phyloP scores from a whole-genome alignment of 192 early-diverging fungal genomes.

The Cladochytrium replicatum region DNA sequence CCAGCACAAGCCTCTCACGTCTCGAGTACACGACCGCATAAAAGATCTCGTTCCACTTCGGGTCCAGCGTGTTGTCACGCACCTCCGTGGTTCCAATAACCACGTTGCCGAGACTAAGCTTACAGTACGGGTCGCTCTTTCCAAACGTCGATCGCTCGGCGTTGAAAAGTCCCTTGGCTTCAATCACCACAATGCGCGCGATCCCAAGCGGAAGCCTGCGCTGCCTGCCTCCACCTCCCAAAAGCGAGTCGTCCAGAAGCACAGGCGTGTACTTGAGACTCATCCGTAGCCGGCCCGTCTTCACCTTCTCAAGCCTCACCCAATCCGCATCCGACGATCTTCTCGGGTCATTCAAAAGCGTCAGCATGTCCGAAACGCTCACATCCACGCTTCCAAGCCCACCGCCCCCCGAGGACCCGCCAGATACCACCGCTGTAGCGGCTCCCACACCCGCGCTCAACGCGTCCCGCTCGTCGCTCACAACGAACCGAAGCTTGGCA shows the following conservation, averaged over 20 bases:
- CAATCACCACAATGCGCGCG: slow-evolving; percentile 62
- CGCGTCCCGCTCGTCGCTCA: slow-evolving; percentile 38
- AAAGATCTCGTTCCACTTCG: slow-evolving; percentile 84
- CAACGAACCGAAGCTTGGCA: slow-evolving; percentile 47
- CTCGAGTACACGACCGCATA: slow-evolving; percentile 71
- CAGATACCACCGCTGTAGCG: no score
- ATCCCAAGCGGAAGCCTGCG: slow-evolving; percentile 61
- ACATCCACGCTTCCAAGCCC: no score
- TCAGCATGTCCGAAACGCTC: no score
- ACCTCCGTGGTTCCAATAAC: slow-evolving; percentile 64
- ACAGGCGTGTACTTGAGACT: slow-evolving; percentile 75
- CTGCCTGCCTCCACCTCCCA: slow-evolving; percentile 30
- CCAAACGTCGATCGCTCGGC: slow-evolving; percentile 63
- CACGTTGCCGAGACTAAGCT: slow-evolving; percentile 52
- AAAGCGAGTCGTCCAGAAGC: slow-evolving; percentile 50
- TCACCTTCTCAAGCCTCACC: slow-evolving; percentile 45
- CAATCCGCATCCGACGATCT: slow-evolving; percentile 40
- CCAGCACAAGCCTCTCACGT: slow-evolving; percentile 62
- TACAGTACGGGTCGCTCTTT: slow-evolving; percentile 89
- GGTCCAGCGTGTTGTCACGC: slow-evolving; percentile 74
- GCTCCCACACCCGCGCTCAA: slow-evolving; percentile 34
- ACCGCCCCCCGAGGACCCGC: no score
- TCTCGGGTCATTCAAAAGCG: slow-evolving; percentile 15
- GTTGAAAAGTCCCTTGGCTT: slow-evolving; percentile 70
- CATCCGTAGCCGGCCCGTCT: slow-evolving; percentile 45